These are phyloP conservation scores for Termitomyces sp. DNA, from an alignment of 1,284 basidiomycete species.

Conservation along the genomic window DNA sequence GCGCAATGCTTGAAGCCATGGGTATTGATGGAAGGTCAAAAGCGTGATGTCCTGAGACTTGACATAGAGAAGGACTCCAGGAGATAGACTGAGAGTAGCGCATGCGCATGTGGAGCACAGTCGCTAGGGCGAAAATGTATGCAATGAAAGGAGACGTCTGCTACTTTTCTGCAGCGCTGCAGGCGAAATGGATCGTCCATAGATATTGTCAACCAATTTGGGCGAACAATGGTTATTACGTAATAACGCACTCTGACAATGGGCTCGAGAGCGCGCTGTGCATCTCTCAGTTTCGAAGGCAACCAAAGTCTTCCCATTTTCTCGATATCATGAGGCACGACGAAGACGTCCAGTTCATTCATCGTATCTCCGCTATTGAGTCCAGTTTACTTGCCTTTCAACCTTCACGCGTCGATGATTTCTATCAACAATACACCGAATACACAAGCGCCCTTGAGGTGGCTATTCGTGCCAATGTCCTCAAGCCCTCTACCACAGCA, in stretches of 20 bases:
- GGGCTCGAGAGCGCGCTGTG: too few species aligned
- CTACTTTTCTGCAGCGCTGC: too few species aligned
- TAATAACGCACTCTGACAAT: neutral
- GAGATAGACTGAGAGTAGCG: neutral
- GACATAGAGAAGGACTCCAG: neutral
- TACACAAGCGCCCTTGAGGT: neutral
- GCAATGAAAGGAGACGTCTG: neutral
- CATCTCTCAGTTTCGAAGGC: too few species aligned
- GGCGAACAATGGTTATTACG: neutral
- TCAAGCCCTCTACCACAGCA: slow-evolving; percentile 3
- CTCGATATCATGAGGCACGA: neutral
- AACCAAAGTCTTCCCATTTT: too few species aligned
- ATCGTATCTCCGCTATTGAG: neutral
- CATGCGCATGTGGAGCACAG: neutral
- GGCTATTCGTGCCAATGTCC: slow-evolving; percentile 1
- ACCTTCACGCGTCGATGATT: slow-evolving; percentile 1
- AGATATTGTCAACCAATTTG: neutral
- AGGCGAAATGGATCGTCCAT: too few species aligned
- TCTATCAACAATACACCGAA: slow-evolving; percentile 5
- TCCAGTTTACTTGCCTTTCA: slow-evolving; percentile 1
- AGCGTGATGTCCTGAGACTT: too few species aligned
- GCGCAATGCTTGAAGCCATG: neutral
- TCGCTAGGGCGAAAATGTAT: neutral
- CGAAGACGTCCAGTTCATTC: neutral
- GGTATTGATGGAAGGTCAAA: neutral